phyloP scores from a whole-genome alignment of 2,329 filamentous ascomycete genomes.

The Atkinsonella hypoxylon region DNA sequence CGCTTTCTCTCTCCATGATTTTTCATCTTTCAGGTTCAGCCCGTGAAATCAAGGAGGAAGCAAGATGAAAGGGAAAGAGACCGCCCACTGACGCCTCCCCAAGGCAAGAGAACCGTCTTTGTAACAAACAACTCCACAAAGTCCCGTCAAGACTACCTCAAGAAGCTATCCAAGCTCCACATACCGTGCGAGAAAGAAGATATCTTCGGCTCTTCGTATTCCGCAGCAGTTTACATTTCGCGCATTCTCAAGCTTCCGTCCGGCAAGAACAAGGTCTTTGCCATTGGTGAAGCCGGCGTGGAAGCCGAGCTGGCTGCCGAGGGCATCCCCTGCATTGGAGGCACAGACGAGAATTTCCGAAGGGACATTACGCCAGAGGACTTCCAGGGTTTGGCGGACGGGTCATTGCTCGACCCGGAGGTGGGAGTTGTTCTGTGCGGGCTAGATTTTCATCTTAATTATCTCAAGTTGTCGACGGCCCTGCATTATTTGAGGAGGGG shows the following conservation, averaged over 20 bases:
- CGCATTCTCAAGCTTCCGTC: conserved; percentile 72
- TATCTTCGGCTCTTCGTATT: conserved; percentile 93
- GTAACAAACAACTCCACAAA: conserved; percentile 99
- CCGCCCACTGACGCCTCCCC: neutral
- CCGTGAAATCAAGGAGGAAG: neutral
- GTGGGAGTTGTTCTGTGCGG: conserved; percentile 85
- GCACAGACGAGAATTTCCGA: conserved; percentile 67
- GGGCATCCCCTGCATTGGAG: conserved; percentile 68
- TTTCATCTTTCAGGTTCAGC: neutral
- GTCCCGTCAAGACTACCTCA: conserved; percentile 80
- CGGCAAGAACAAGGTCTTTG: conserved; percentile 85
- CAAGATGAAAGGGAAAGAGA: neutral
- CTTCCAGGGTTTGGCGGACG: conserved; percentile 65
- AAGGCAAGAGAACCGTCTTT: conserved; percentile 86
- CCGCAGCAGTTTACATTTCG: conserved; percentile 87
- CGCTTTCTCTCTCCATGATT: neutral
- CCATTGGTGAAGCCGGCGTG: conserved; percentile 82
- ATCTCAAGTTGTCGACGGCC: conserved; percentile 76
- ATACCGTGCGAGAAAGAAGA: conserved; percentile 77
- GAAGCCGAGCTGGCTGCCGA: conserved; percentile 79
- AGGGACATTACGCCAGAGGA: conserved; percentile 72
- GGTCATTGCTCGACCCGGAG: conserved; percentile 67
- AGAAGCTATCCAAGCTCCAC: conserved; percentile 72
- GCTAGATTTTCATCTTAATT: conserved; percentile 90
- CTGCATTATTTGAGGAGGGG: conserved; percentile 77